Percentiles rank a stretch among this genome's conserved stretches.
Conservation (phyloP, 140 eudicot genomes). For the Flaveria floridana region DNA sequence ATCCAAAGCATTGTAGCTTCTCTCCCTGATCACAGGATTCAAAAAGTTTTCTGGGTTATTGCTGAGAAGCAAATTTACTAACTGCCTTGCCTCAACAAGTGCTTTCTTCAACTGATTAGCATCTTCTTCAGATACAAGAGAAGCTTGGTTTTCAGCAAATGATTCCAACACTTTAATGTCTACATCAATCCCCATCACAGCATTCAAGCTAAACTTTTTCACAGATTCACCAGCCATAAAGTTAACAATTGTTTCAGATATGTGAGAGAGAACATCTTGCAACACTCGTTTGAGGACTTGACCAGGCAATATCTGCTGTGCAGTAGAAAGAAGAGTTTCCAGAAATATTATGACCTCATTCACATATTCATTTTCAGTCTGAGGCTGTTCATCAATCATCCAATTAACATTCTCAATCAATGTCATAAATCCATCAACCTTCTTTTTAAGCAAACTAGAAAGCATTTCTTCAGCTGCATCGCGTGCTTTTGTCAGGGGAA, state of each 20-base stretch:
- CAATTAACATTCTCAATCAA: constrained; percentile 92
- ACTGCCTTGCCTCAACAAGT: constrained; percentile 79
- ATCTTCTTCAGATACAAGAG: constrained; percentile 69
- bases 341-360: constrained; percentile 89
- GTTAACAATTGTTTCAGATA: constrained; percentile 77
- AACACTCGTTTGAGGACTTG: constrained; percentile 83
- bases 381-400: constrained; percentile 90
- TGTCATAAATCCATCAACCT: constrained; percentile 86
- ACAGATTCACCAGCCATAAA: constrained; percentile 80
- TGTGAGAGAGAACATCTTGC: constrained; percentile 84
- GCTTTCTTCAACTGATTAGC: constrained; percentile 64
- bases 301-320: constrained; percentile 86
- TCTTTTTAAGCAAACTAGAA: constrained; percentile 82
- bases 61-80: constrained; percentile 81
- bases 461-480: constrained; percentile 94
- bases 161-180: constrained; percentile 79
- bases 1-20: constrained; percentile 83
- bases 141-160: constrained; percentile 91
- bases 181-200: constrained; percentile 86
- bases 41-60: constrained; percentile 86
- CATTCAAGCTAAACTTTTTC: constrained; percentile 77
- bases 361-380: constrained; percentile 81
- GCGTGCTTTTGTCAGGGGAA: constrained; percentile 83
- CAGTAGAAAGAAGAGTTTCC: constrained; percentile 90
- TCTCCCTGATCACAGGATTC: constrained; percentile 92